Percentiles rank a stretch among this genome's conserved stretches.
phyloP scores from a whole-genome alignment of 208 protist genomes.

The Crithidia sp. region DNA sequence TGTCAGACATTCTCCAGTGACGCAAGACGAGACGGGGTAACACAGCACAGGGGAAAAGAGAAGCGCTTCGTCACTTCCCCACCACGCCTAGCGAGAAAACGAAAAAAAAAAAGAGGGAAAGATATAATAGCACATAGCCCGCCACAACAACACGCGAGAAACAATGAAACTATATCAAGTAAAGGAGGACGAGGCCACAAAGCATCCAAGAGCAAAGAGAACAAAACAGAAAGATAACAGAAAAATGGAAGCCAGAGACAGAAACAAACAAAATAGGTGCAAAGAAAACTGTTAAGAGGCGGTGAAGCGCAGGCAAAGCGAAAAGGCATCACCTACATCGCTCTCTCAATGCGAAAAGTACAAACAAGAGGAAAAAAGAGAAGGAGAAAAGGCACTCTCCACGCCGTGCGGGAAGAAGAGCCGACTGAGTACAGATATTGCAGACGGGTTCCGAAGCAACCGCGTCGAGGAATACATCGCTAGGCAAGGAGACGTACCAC shows the following conservation, averaged over 20 bases:
- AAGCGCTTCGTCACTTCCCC: too few relatives aligned
- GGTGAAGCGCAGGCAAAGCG: background rate
- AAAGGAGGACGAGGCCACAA: background rate
- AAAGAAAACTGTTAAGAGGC: background rate
- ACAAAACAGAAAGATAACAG: background rate
- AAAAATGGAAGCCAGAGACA: background rate
- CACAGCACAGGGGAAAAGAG: too few relatives aligned
- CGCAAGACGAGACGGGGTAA: too few relatives aligned
- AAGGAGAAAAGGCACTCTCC: too few relatives aligned
- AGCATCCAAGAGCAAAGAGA: background rate
- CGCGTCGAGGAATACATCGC: background rate
- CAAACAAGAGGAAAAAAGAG: too few relatives aligned
- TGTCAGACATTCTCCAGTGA: background rate
- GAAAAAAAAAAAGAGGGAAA: background rate
- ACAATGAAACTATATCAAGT: background rate
- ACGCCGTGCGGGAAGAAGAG: background rate
- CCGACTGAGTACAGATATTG: background rate
- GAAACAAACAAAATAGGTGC: background rate
- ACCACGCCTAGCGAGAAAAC: background rate
- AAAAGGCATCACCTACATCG: too few relatives aligned
- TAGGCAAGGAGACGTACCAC: background rate
- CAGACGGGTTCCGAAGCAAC: background rate
- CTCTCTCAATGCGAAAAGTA: too few relatives aligned
- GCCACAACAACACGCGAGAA: background rate
- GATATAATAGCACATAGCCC: background rate